A percentile compares a stretch with the other conserved stretches of the same genome.
phyloP scores from a whole-genome alignment of 805 yeast genomes.

The Suhomyces sp. region DNA sequence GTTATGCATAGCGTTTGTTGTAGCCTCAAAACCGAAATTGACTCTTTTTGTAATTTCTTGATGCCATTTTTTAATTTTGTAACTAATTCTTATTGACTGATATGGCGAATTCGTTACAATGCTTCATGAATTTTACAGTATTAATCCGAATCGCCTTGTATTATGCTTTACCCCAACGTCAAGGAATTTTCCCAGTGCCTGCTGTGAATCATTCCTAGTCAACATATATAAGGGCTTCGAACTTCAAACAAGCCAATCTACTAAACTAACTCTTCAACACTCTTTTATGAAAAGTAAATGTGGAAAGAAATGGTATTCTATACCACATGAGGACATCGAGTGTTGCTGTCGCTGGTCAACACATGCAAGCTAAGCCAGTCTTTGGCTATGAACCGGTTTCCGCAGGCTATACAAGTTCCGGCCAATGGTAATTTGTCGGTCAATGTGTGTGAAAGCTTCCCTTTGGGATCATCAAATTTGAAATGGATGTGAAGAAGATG shows the following conservation, averaged over 20 bases:
- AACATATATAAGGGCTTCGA: neutral
- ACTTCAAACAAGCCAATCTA: neutral
- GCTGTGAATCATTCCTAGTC: neutral
- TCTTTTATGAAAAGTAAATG: neutral
- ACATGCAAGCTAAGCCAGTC: constrained; percentile 60
- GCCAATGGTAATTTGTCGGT: constrained; percentile 39
- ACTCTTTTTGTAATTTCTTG: neutral
- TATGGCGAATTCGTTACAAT: neutral
- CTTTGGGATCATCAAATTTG: constrained; percentile 40
- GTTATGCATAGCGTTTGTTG: neutral
- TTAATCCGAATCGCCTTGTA: neutral
- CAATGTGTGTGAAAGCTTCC: constrained; percentile 37
- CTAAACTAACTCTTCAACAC: neutral
- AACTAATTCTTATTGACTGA: neutral
- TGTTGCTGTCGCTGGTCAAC: constrained; percentile 19
- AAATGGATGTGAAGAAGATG: constrained; percentile 43
- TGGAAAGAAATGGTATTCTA: neutral
- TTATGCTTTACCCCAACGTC: neutral
- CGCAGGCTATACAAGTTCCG: constrained; percentile 48
- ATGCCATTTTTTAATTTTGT: neutral
- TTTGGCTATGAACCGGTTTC: constrained; percentile 44
- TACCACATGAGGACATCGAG: constrained; percentile 6
- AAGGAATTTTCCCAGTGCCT: neutral
- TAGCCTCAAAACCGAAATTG: neutral
- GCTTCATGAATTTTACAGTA: neutral